Evolutionary conservation across 1,284 basidiomycete genomes (phyloP).

Genomic region (Termitomyces sp.): DNA sequence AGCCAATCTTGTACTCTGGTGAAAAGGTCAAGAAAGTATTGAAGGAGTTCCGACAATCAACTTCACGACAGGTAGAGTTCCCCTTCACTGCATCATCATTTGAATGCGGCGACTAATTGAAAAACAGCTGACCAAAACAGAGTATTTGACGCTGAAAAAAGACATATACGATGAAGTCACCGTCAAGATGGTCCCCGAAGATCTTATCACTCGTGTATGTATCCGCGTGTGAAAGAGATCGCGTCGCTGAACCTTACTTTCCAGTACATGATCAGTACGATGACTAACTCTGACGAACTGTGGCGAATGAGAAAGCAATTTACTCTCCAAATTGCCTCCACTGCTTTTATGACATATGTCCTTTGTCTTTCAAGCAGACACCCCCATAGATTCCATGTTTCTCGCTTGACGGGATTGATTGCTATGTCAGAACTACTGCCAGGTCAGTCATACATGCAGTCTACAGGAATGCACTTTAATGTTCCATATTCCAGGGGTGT

Average conservation of each 20-base stretch:
- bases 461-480: slow-evolving; percentile 1
- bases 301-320: slow-evolving; percentile 99
- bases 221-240: neutral
- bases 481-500: slow-evolving; percentile 29
- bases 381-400: slow-evolving; percentile 86
- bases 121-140: slow-evolving; percentile 55
- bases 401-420: slow-evolving; percentile 83
- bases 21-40: slow-evolving; percentile 78
- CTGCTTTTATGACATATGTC: slow-evolving; percentile 90
- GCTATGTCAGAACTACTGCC: slow-evolving; percentile 89
- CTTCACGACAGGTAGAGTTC: slow-evolving; percentile 42
- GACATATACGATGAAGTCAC: slow-evolving; percentile 91
- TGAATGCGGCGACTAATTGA: slow-evolving; percentile 1
- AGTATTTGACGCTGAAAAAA: slow-evolving; percentile 75
- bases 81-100: neutral
- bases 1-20: slow-evolving; percentile 79
- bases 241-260: slow-evolving; percentile 9
- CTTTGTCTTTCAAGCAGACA: slow-evolving; percentile 82
- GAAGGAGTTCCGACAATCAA: slow-evolving; percentile 51
- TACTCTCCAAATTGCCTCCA: slow-evolving; percentile 83
- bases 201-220: slow-evolving; percentile 78
- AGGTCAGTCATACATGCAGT: slow-evolving; percentile 42
- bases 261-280: slow-evolving; percentile 87
- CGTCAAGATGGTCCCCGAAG: slow-evolving; percentile 87
- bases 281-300: slow-evolving; percentile 81